Percentiles rank a stretch among this genome's conserved stretches.
phyloP scores from a whole-genome alignment of 306 rosid genomes.

The Senna tora region DNA sequence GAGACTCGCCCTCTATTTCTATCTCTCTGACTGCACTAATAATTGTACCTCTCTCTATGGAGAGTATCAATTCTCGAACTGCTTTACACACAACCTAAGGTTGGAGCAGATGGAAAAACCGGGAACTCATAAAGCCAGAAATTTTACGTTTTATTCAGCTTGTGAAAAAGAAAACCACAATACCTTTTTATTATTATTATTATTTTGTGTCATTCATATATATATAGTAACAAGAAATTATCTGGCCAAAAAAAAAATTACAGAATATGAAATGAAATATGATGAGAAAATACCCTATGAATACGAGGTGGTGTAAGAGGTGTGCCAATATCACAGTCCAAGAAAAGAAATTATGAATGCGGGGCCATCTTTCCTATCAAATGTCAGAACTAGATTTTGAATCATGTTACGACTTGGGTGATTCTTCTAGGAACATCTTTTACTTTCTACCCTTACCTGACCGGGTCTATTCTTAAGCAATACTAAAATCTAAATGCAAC shows the following conservation, averaged over 20 bases:
- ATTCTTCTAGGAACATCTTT: neutral
- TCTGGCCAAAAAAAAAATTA: neutral
- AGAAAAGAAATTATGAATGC: neutral
- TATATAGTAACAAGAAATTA: slow-evolving; percentile 11
- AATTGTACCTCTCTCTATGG: no score
- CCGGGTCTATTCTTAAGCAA: neutral
- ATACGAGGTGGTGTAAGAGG: neutral
- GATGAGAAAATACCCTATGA: slow-evolving; percentile 7
- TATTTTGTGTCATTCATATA: neutral
- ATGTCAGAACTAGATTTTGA: slow-evolving; percentile 4
- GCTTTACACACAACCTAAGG: neutral
- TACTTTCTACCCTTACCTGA: neutral
- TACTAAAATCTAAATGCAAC: neutral
- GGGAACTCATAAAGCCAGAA: neutral
- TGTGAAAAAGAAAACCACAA: neutral
- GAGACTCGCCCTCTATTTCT: no score
- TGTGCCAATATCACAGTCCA: neutral
- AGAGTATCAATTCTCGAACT: no score
- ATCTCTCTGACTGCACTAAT: no score
- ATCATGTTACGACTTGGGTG: neutral
- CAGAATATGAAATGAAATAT: neutral
- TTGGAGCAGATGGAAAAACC: neutral
- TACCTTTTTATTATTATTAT: neutral
- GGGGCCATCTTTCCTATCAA: neutral
- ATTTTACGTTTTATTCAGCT: neutral